These are phyloP conservation scores for Vigna trinervia DNA, from an alignment of 306 rosid genomes.

Conservation along the genomic window DNA sequence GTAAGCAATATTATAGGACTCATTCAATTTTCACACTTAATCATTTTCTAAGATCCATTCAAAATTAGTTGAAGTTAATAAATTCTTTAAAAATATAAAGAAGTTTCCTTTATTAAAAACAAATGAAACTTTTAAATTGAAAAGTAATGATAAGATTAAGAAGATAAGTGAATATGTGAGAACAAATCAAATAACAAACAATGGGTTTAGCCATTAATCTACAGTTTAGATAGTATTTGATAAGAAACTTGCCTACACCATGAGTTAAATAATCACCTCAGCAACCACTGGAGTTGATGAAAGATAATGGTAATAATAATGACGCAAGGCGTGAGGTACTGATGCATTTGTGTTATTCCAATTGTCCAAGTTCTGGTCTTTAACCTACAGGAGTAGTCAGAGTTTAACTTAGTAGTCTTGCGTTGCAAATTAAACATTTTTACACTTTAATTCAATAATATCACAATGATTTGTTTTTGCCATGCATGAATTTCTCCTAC, in stretches of 20 bases:
- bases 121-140: conserved; percentile 5
- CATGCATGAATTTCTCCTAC: too few species aligned
- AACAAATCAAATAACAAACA: not conserved
- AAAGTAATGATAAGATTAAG: not conserved
- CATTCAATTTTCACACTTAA: conserved; percentile 12
- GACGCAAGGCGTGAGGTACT: conserved; percentile 90
- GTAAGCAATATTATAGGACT: not conserved
- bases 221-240: not conserved
- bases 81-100: not conserved
- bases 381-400: conserved; percentile 60
- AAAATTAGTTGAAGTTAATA: not conserved
- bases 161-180: not conserved
- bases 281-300: conserved; percentile 80
- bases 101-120: not conserved
- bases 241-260: not conserved
- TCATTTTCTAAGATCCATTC: not conserved
- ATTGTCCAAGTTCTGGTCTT: conserved; percentile 74
- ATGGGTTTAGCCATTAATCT: not conserved
- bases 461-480: too few species aligned
- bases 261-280: conserved; percentile 64
- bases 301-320: conserved; percentile 88
- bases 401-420: not conserved
- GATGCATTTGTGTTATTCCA: conserved; percentile 71
- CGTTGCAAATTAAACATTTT: conserved; percentile 21
- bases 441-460: not conserved